Evolutionary conservation across 352 stramenopile genomes (phyloP), one percentile per base, ranked within the genome.

Genomic region (Globisporangium megalacanthum): DNA sequence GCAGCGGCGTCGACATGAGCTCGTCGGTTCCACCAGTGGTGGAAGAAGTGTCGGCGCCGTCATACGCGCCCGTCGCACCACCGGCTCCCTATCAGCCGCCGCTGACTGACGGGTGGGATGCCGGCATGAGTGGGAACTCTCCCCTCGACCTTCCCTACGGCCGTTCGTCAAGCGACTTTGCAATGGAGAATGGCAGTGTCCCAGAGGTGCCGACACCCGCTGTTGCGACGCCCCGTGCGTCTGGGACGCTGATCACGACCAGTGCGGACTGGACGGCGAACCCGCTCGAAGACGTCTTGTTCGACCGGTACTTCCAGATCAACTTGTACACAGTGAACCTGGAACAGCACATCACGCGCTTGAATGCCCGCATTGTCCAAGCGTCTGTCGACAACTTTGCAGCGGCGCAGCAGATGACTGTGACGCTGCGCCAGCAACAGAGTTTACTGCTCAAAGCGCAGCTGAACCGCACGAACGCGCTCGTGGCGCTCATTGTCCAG

Each of bases 401-500:
- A n/a, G 56, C 48, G 1, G 75, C 70, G 11, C 54, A 53, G 8
- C 58, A 59, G 2, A 45, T 75, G 29, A 72, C 77, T 60, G 20
- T 29, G 10, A 55, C 56, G 41, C 63, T 73, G 42, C 76, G 51
- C 29, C 56, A 65, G 14, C 56, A 68, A 41, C 70, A 81, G 51
- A 20, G 46, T 31, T 17, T 73, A 19, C 49, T 89, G 1, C 58
- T 75, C 11, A 57, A 55, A 25, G 52, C 58, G 15, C 72, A 75
- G 52, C 39, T 20, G 2, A 64, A 52, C 8, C 69, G 84, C 0
- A 63, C 73, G 31, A 62, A 71, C 25, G 29, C 79, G 14, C 49
- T 90, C 6, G 68, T 88, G 4, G 65, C 75, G 3, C 65, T 85
- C 8, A 62, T 92, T 29, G 68, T 88, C 31, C 72, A 88, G 60